Conservation (phyloP, 768 basidiomycete genomes). For the Suillus bovinus region DNA sequence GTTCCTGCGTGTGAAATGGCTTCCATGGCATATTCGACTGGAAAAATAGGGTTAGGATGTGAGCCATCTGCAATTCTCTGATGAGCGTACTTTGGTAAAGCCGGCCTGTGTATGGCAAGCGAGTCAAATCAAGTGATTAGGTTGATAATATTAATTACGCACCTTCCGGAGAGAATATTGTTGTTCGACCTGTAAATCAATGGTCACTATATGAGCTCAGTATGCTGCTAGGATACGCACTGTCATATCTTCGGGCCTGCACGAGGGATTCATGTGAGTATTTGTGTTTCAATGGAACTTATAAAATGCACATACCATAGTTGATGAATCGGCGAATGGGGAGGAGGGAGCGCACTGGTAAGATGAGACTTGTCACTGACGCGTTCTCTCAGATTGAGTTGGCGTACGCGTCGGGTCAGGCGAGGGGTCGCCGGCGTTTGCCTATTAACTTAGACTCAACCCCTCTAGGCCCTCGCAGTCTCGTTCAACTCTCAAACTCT, state of each 20-base stretch:
- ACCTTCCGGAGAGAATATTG: conserved; percentile 99
- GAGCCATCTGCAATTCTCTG: neutral
- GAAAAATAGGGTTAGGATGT: conserved; percentile 10
- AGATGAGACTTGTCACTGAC: conserved; percentile 19
- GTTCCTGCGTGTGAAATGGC: conserved; percentile 96
- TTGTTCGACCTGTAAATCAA: conserved; percentile 75
- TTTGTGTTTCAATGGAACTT: neutral
- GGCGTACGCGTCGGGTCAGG: conserved; percentile 23
- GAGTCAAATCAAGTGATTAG: conserved; percentile 12
- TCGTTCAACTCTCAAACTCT: too few species aligned
- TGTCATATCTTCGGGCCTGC: conserved; percentile 93
- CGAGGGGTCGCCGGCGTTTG: conserved; percentile 2
- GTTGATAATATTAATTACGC: conserved; percentile 22
- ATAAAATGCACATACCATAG: conserved; percentile 44
- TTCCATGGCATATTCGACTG: conserved; percentile 99
- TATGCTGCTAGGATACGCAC: conserved; percentile 48
- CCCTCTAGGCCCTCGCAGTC: neutral
- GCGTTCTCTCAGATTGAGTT: conserved; percentile 20
- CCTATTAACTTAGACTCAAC: neutral
- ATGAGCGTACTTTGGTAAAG: conserved; percentile 85
- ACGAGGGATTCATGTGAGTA: neutral
- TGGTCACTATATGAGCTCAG: conserved; percentile 15
- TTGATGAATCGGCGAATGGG: conserved; percentile 25
- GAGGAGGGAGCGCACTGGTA: conserved; percentile 4
- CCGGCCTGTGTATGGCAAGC: conserved; percentile 57